Conservation (phyloP, 2,329 filamentous ascomycete species). For the Fusarium circinatum region DNA sequence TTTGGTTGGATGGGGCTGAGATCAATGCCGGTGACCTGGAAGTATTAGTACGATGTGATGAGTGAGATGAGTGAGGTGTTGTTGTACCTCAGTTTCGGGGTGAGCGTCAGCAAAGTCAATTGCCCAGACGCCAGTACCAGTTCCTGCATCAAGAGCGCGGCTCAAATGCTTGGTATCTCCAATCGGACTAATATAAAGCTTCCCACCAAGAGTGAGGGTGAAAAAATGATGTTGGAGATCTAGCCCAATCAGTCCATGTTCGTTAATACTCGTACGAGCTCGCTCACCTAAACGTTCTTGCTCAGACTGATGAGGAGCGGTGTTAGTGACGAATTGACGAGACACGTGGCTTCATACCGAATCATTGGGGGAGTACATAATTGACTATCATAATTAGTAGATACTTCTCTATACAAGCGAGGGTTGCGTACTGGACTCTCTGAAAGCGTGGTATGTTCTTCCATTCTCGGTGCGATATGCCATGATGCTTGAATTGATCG, state of each 20-base stretch:
- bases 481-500: conserved; percentile 51
- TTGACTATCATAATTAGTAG: conserved; percentile 18
- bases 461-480: conserved; percentile 52
- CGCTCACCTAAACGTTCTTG: conserved; percentile 46
- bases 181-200: conserved; percentile 44
- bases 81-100: conserved; percentile 42
- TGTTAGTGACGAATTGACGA: conserved; percentile 9
- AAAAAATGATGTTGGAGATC: conserved; percentile 53
- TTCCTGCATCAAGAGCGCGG: conserved; percentile 58
- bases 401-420: too few relatives aligned
- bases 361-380: conserved; percentile 48
- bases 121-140: conserved; percentile 58
- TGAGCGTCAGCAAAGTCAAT: conserved; percentile 55
- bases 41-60: not conserved
- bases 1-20: conserved; percentile 55
- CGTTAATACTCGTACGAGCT: fast-evolving
- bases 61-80: fast-evolving
- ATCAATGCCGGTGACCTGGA: conserved; percentile 52
- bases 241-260: not conserved
- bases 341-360: conserved; percentile 28
- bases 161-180: conserved; percentile 33
- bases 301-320: conserved; percentile 36
- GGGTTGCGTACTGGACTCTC: conserved; percentile 40
- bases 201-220: conserved; percentile 46
- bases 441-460: conserved; percentile 51